phyloP scores from a whole-genome alignment of 352 stramenopile genomes.

The Phytophthora constricta region DNA sequence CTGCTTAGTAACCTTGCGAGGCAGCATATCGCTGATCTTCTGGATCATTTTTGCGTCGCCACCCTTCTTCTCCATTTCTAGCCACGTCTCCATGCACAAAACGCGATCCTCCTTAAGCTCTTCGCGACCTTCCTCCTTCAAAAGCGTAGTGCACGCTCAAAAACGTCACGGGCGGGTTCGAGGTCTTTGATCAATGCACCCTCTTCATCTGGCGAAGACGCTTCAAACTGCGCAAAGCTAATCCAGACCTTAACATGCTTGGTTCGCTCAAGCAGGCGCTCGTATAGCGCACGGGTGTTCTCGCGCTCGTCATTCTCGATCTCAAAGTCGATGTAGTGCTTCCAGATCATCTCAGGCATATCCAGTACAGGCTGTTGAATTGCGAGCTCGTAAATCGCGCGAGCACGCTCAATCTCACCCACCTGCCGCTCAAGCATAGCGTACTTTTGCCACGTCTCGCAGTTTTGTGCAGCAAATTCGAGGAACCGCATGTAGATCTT shows the following conservation, averaged over 20 bases:
- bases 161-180: constrained; percentile 86
- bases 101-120: constrained; percentile 95
- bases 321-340: constrained; percentile 99
- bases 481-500: constrained; percentile 90
- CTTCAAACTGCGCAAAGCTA: constrained; percentile 91
- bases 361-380: constrained; percentile 95
- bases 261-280: constrained; percentile 96
- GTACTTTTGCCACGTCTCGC: constrained; percentile 95
- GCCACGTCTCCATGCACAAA: constrained; percentile 97
- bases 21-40: constrained; percentile 94
- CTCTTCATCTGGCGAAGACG: constrained; percentile 30
- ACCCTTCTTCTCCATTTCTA: constrained; percentile 91
- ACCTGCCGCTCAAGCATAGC: constrained; percentile 96
- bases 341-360: constrained; percentile 99
- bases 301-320: constrained; percentile 87
- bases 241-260: constrained; percentile 98
- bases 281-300: constrained; percentile 93
- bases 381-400: constrained; percentile 97
- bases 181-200: constrained; percentile 46
- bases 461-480: constrained; percentile 89
- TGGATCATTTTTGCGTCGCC: constrained; percentile 71
- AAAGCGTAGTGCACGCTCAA: constrained; percentile 92
- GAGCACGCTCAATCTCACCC: constrained; percentile 93
- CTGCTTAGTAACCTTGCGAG: constrained; percentile 96
- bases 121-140: constrained; percentile 85